Conservation (phyloP, 805 yeast genomes). For the Candida nonsorbophila region DNA sequence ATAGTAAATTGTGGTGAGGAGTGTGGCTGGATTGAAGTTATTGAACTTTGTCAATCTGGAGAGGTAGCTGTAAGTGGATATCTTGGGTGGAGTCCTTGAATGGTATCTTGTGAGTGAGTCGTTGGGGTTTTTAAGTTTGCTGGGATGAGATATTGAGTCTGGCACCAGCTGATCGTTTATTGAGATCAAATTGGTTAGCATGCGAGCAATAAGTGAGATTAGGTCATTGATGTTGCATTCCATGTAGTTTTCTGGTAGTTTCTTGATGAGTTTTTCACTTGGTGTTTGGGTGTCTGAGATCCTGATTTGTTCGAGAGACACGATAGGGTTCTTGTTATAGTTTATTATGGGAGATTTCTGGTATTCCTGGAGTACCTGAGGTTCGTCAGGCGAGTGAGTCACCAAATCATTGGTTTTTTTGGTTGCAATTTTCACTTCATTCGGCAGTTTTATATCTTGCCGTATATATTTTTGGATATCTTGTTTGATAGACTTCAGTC, state of each 20-base stretch:
- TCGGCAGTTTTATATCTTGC: neutral
- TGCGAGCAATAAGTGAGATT: conserved; percentile 66
- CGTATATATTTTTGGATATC: neutral
- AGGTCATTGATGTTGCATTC: conserved; percentile 68
- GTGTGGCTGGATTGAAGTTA: conserved; percentile 75
- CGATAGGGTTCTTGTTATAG: neutral
- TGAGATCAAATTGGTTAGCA: conserved; percentile 69
- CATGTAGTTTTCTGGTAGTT: conserved; percentile 37
- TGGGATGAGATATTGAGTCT: conserved; percentile 21
- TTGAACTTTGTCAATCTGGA: conserved; percentile 78
- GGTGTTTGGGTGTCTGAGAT: conserved; percentile 1
- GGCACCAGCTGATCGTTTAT: conserved; percentile 63
- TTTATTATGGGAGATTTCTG: neutral
- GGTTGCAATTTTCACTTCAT: neutral
- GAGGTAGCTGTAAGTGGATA: conserved; percentile 73
- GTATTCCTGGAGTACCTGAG: conserved; percentile 5
- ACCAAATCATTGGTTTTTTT: neutral
- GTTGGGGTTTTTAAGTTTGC: conserved; percentile 12
- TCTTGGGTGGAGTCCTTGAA: conserved; percentile 87
- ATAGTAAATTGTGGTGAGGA: conserved; percentile 80
- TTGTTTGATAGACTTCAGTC: too few relatives aligned
- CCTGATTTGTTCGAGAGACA: conserved; percentile 4
- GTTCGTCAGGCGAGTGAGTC: neutral
- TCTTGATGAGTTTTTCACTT: conserved; percentile 1
- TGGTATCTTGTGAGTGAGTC: conserved; percentile 77